Percentiles rank a stretch among this genome's conserved stretches.
Evolutionary conservation across 805 yeast genomes (phyloP).

Genomic region (Cyberlindnera americana): DNA sequence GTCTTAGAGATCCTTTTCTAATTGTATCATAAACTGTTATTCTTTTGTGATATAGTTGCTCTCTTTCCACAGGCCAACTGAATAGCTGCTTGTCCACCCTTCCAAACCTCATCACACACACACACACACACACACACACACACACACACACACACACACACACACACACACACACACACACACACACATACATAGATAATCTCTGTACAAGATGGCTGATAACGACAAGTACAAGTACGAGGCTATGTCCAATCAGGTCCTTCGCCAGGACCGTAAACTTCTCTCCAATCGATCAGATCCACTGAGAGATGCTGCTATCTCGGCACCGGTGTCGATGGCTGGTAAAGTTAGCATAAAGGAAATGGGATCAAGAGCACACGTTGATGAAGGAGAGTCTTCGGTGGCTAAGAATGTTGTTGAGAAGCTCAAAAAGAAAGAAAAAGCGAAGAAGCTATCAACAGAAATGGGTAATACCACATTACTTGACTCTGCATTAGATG

Average conservation of each 20-base stretch:
- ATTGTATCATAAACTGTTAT: too few relatives aligned
- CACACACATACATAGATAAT: background rate
- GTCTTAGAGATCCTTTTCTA: too few relatives aligned
- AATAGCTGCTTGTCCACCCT: too few relatives aligned
- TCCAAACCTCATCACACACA: too few relatives aligned
- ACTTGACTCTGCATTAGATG: too few relatives aligned
- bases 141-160: too few relatives aligned
- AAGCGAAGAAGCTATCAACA: constrained; percentile 29
- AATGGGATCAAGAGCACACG: constrained; percentile 50
- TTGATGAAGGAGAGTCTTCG: constrained; percentile 17
- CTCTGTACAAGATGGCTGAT: background rate
- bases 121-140: too few relatives aligned
- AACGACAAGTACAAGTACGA: constrained; percentile 47
- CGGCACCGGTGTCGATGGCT: constrained; percentile 67
- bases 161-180: background rate
- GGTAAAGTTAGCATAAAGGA: constrained; percentile 68
- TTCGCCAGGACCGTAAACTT: constrained; percentile 52
- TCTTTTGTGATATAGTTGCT: too few relatives aligned
- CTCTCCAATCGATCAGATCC: constrained; percentile 40
- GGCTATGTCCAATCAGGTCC: constrained; percentile 76
- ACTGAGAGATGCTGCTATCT: constrained; percentile 43
- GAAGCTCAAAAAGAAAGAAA: constrained; percentile 19
- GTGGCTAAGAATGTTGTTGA: constrained; percentile 21
- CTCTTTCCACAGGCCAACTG: too few relatives aligned
- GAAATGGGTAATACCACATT: constrained; percentile 45